These are phyloP conservation scores for Terfezia claveryi DNA, from an alignment of 495 filamentous ascomycete species.

Conservation along the genomic window DNA sequence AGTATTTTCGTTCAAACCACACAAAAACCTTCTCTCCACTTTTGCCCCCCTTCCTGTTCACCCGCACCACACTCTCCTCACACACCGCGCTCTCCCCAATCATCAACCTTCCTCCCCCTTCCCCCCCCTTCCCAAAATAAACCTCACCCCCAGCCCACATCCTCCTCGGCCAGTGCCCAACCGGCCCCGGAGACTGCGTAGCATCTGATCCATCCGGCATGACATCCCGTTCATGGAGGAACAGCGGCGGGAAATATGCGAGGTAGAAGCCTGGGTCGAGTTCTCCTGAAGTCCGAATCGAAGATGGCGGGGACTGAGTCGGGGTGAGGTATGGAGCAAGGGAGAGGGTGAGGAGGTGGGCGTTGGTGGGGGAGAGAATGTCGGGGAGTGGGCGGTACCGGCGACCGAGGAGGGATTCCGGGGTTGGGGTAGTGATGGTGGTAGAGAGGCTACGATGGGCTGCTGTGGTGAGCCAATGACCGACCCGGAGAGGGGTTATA, in stretches of 20 bases:
- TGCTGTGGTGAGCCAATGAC: too few relatives aligned
- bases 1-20: background rate
- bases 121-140: background rate
- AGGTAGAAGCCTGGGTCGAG: constrained; percentile 45
- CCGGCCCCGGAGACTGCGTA: constrained; percentile 37
- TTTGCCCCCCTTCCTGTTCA: background rate
- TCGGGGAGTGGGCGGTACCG: constrained; percentile 27
- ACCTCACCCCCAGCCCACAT: constrained; percentile 21
- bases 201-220: constrained; percentile 51
- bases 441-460: background rate
- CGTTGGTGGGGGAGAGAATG: constrained; percentile 39
- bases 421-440: background rate
- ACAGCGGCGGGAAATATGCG: constrained; percentile 44
- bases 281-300: background rate
- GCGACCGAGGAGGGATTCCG: background rate
- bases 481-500: too few relatives aligned
- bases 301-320: constrained; percentile 11
- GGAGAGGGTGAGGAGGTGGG: constrained; percentile 41
- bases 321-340: constrained; percentile 38
- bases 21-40: background rate
- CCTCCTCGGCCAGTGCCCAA: constrained; percentile 20
- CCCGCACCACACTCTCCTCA: constrained; percentile 4
- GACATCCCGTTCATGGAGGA: constrained; percentile 29
- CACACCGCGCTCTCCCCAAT: background rate
- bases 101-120: constrained; percentile 1